These are phyloP conservation scores for Candida caryicola DNA, from an alignment of 805 yeast genomes.

Conservation along the genomic window DNA sequence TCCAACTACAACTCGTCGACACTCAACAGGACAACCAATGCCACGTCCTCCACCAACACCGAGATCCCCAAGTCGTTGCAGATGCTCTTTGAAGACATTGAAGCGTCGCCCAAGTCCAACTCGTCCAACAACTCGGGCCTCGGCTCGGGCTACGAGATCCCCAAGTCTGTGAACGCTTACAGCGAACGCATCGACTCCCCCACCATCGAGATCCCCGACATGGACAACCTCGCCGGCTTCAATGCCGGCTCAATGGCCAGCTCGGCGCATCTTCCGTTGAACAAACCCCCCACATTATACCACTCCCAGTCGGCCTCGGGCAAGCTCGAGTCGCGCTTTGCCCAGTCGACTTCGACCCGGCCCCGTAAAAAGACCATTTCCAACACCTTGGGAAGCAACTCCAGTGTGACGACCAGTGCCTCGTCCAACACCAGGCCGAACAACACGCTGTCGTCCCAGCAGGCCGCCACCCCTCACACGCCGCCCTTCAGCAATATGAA, in stretches of 20 bases:
- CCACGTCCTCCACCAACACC: conserved; percentile 16
- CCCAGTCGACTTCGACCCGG: conserved; percentile 15
- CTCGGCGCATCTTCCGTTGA: conserved; percentile 18
- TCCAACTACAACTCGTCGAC: conserved; percentile 2
- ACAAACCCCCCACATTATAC: conserved; percentile 42
- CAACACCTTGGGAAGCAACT: conserved; percentile 27
- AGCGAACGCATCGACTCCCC: conserved; percentile 50
- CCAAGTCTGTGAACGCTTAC: conserved; percentile 8
- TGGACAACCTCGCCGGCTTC: conserved; percentile 42
- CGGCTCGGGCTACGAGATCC: conserved; percentile 8
- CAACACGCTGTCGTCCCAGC: conserved; percentile 3
- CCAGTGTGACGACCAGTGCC: conserved; percentile 28
- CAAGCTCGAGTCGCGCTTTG: conserved; percentile 29
- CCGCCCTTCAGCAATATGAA: conserved; percentile 41
- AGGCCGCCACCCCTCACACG: conserved; percentile 30
- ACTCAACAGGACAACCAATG: background rate
- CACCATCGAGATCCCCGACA: conserved; percentile 67
- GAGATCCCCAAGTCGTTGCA: conserved; percentile 73
- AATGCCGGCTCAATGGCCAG: conserved; percentile 4
- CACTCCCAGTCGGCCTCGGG: conserved; percentile 46
- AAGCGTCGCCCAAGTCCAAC: conserved; percentile 6
- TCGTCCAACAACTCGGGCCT: background rate
- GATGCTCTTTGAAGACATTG: conserved; percentile 60
- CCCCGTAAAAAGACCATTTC: conserved; percentile 41
- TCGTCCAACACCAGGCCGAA: conserved; percentile 4